phyloP scores from a whole-genome alignment of 2,329 filamentous ascomycete species.

The Aspergillus pseudoglaucus region DNA sequence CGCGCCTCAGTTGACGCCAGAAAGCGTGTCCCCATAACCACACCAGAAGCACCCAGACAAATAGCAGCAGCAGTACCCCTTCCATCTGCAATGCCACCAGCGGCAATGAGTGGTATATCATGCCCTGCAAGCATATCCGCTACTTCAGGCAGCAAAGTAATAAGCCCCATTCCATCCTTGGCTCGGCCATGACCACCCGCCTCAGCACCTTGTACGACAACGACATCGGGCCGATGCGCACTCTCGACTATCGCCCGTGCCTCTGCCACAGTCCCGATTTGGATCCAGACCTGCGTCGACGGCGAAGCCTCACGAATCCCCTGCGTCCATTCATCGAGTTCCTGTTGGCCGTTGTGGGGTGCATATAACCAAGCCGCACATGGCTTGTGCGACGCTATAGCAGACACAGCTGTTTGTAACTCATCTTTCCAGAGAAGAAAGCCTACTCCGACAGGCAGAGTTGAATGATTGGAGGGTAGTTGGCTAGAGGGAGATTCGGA shows the following conservation, averaged over 20 bases:
- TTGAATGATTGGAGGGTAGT: slow-evolving; percentile 3
- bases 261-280: slow-evolving; percentile 48
- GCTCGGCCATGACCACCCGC: slow-evolving; percentile 50
- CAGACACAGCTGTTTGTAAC: slow-evolving; percentile 21
- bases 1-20: slow-evolving; percentile 49
- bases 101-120: slow-evolving; percentile 44
- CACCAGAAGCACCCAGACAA: slow-evolving; percentile 48
- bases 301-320: slow-evolving; percentile 37
- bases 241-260: slow-evolving; percentile 36
- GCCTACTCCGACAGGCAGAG: slow-evolving; percentile 37
- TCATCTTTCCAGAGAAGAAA: slow-evolving; percentile 38
- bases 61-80: slow-evolving; percentile 46
- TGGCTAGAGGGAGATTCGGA: slow-evolving; percentile 1
- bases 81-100: slow-evolving; percentile 50
- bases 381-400: slow-evolving; percentile 29
- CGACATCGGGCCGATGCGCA: slow-evolving; percentile 41
- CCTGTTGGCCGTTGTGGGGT: slow-evolving; percentile 23
- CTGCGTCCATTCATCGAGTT: slow-evolving; percentile 41
- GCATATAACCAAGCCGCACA: slow-evolving; percentile 41
- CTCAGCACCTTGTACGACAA: slow-evolving; percentile 51
- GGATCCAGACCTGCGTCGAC: slow-evolving; percentile 49
- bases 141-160: slow-evolving; percentile 48
- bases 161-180: slow-evolving; percentile 42
- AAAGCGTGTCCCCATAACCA: slow-evolving; percentile 59
- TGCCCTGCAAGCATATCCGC: slow-evolving; percentile 35